These are phyloP conservation scores for Malus hybrid DNA, from an alignment of 331 rosid genomes.

Conservation along the genomic window DNA sequence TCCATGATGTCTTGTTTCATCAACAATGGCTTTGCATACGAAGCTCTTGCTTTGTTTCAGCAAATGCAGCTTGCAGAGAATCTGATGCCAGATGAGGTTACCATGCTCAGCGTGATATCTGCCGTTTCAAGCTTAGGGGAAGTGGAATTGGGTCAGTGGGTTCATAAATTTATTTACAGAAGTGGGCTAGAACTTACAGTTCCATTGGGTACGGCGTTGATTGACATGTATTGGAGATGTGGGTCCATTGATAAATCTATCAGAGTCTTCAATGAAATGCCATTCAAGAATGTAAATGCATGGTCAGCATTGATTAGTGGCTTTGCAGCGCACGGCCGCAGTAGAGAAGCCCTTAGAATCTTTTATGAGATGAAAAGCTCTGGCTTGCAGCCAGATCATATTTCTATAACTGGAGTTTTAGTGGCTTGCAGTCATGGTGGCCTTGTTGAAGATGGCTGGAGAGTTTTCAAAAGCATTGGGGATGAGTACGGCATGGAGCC, in stretches of 20 bases:
- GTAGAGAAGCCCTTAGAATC: slow-evolving; percentile 44
- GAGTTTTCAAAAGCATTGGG: slow-evolving; percentile 37
- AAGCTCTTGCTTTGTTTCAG: slow-evolving; percentile 46
- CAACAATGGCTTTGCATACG: slow-evolving; percentile 30
- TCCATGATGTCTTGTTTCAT: slow-evolving; percentile 38
- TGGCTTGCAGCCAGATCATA: slow-evolving; percentile 47
- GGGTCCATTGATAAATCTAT: slow-evolving; percentile 49
- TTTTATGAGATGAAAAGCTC: slow-evolving; percentile 42
- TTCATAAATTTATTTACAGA: slow-evolving; percentile 28
- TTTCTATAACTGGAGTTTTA: slow-evolving; percentile 36
- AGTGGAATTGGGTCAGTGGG: slow-evolving; percentile 58
- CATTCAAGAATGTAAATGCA: slow-evolving; percentile 33
- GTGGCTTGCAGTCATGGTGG: slow-evolving; percentile 73
- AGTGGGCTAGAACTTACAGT: slow-evolving; percentile 28
- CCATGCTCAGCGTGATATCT: slow-evolving; percentile 48
- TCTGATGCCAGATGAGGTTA: slow-evolving; percentile 38
- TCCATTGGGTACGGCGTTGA: slow-evolving; percentile 53
- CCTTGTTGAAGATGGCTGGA: slow-evolving; percentile 58
- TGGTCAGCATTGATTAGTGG: slow-evolving; percentile 62
- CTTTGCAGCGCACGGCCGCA: slow-evolving; percentile 54
- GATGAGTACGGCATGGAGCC: slow-evolving; percentile 36
- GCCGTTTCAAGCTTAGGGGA: slow-evolving; percentile 50
- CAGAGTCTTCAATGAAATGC: slow-evolving; percentile 53
- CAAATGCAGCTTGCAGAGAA: slow-evolving; percentile 42
- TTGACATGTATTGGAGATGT: slow-evolving; percentile 68